phyloP scores from a whole-genome alignment of 2,329 filamentous ascomycete genomes.

The Colletotrichum sp. region DNA sequence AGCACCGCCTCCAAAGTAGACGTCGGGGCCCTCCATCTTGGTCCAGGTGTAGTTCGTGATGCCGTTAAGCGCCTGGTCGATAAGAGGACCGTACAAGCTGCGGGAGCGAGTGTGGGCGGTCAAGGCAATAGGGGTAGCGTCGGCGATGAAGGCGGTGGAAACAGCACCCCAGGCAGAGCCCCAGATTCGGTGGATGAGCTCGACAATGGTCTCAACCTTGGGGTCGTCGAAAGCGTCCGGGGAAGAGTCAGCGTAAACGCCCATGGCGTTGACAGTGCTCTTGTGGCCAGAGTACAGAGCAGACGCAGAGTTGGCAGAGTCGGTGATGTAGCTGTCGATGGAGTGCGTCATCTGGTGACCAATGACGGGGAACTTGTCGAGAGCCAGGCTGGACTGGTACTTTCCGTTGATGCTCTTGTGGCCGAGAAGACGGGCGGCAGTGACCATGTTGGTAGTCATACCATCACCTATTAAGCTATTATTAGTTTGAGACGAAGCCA shows the following conservation, averaged over 20 bases:
- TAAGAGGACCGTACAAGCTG: conserved; percentile 71
- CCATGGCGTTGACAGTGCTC: conserved; percentile 81
- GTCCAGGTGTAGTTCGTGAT: conserved; percentile 85
- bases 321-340: conserved; percentile 84
- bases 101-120: conserved; percentile 76
- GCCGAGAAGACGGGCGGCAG: conserved; percentile 78
- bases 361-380: conserved; percentile 85
- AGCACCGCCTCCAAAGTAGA: conserved; percentile 82
- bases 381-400: conserved; percentile 75
- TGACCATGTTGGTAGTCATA: conserved; percentile 79
- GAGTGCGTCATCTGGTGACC: conserved; percentile 92
- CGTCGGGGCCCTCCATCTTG: conserved; percentile 74
- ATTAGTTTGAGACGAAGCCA: no score
- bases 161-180: conserved; percentile 69
- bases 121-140: conserved; percentile 81
- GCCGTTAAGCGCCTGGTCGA: conserved; percentile 79
- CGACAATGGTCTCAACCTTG: conserved; percentile 84
- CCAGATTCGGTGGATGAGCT: conserved; percentile 75
- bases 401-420: conserved; percentile 87
- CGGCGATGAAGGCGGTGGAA: conserved; percentile 80
- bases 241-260: conserved; percentile 80
- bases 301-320: conserved; percentile 84
- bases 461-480: conserved; percentile 45
- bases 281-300: conserved; percentile 86
- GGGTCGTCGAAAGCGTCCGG: conserved; percentile 78